Conservation (phyloP, 441 rosid genomes). For the Theobroma grandiflorum region DNA sequence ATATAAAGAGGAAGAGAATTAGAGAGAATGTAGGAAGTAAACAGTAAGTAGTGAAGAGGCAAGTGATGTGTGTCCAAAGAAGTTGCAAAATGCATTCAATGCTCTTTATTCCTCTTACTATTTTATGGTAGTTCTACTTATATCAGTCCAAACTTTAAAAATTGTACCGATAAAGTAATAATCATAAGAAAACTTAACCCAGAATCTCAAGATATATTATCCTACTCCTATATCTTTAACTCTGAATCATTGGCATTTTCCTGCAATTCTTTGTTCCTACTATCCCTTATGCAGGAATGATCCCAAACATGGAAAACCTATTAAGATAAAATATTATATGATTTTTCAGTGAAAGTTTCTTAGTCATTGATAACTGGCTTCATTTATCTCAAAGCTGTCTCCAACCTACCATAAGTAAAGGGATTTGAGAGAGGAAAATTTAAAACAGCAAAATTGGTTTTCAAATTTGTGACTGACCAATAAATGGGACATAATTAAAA, state of each 20-base stretch:
- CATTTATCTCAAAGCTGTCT: constrained; percentile 15
- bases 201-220: background rate
- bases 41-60: constrained; percentile 40
- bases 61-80: constrained; percentile 41
- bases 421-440: background rate
- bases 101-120: constrained; percentile 32
- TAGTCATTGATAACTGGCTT: constrained; percentile 9
- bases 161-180: background rate
- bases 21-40: constrained; percentile 43
- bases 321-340: background rate
- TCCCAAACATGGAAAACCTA: background rate
- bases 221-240: background rate
- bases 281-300: background rate
- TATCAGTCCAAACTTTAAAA: background rate
- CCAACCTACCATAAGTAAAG: background rate
- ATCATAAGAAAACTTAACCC: background rate
- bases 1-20: constrained; percentile 32
- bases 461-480: background rate
- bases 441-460: background rate
- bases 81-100: constrained; percentile 50
- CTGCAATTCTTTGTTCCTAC: background rate
- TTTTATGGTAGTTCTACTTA: background rate
- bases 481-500: background rate
- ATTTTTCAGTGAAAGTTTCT: background rate
- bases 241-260: constrained; percentile 15